Base-by-base conservation (phyloP, 2,329 filamentous ascomycete species). In the Podosphaera fusca region DNA sequence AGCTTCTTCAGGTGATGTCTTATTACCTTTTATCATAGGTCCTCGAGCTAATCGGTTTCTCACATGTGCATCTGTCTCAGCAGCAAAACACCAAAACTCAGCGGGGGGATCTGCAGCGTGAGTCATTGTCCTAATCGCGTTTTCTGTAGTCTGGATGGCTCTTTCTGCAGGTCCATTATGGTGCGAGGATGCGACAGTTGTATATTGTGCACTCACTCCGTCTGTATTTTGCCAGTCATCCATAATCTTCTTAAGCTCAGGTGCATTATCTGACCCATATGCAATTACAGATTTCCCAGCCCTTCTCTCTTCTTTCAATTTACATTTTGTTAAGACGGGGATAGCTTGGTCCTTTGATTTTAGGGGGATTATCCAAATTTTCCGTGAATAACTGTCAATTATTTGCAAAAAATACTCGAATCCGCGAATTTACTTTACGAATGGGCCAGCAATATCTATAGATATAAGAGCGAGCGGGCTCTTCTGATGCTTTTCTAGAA, bases 31-130 rank as follows among this genome's bases (percentile, higher is more conserved):
- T 34, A 5, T 52, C 8, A 14, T 52, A 6, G 31, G 49, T 5
- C 49, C 49, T 34, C 49, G 31, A 8, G 31, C 49, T 33, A 52
- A 14, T 35, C 30, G 30, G 30, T 52, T 52, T 33, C 49, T 34
- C 3, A 34, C 33, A 7, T 34, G 30, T 7, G 33, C 50, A 52
- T 34, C 50, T 34, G 4, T 36, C 33, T 52, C 49, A 5, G 49
- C 49, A 14, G 49, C 49, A 52, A 55, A 54, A 40, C 51, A 54
- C 51, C 51, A 54, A 40, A 54, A 54, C 30, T 54, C 51, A 29
- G 51, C 51, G 7, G 51, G 34, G 36, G 1, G 14, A 21, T 21
- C 5, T 29, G 51, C 51, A 33, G 51, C 51, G 29, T 54, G 51
- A 30, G 51, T 54, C 51, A 54, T 54, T 33, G 33, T 54, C 12